Conservation (phyloP, 768 basidiomycete species). For the Collybia mongolica region DNA sequence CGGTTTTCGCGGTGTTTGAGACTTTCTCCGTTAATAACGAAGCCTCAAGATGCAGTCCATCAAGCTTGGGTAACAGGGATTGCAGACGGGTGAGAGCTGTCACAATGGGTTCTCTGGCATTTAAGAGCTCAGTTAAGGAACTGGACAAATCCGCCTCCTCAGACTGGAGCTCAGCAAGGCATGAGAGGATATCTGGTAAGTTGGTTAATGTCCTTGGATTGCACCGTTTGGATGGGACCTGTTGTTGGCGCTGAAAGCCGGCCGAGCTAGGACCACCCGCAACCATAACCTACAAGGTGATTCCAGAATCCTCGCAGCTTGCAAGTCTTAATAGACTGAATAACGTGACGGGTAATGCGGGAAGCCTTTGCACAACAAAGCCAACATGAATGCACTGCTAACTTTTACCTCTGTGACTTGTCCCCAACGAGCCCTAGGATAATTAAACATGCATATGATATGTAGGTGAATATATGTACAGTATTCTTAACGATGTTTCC, state of each 20-base stretch:
- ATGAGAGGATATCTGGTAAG: slow-evolving; percentile 70
- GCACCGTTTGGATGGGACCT: slow-evolving; percentile 1
- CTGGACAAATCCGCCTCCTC: slow-evolving; percentile 76
- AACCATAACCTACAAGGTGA: no score
- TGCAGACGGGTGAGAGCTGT: slow-evolving; percentile 61
- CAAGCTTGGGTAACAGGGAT: slow-evolving; percentile 58
- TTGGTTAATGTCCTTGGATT: slow-evolving; percentile 52
- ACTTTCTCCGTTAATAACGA: slow-evolving; percentile 55
- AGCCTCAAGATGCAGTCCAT: slow-evolving; percentile 61
- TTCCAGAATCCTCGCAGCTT: no score
- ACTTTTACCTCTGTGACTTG: no score
- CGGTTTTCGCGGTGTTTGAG: slow-evolving; percentile 71
- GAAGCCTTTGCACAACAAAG: no score
- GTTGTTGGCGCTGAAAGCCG: neutral
- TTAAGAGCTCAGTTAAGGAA: slow-evolving; percentile 68
- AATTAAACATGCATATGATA: no score
- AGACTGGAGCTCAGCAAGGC: slow-evolving; percentile 70
- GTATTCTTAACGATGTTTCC: neutral
- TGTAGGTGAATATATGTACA: neutral
- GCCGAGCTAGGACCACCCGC: neutral
- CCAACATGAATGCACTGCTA: no score
- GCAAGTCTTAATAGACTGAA: neutral
- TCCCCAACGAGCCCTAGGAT: no score
- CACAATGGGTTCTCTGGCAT: slow-evolving; percentile 64
- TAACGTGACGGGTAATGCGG: no score